These are phyloP conservation scores for Globisporangium polare DNA, from an alignment of 352 stramenopile genomes.

Conservation along the genomic window DNA sequence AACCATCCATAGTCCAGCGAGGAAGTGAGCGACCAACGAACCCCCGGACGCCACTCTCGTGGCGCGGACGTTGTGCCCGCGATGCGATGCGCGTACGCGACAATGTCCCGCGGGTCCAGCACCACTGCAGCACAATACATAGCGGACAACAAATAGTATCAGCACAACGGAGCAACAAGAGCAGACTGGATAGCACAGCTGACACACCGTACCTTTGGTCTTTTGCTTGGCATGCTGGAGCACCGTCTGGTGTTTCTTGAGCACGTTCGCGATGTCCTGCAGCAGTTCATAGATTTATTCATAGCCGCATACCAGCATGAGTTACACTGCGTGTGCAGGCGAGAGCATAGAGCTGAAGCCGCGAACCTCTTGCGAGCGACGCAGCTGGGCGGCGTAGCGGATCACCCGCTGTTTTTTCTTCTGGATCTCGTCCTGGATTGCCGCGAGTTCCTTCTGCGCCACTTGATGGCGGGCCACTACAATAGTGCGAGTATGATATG, in stretches of 20 bases:
- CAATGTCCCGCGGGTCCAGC: conserved; percentile 60
- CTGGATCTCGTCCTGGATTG: conserved; percentile 52
- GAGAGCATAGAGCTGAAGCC: not conserved
- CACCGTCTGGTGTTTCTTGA: conserved; percentile 63
- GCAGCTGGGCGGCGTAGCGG: conserved; percentile 61
- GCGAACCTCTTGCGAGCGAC: conserved; percentile 46
- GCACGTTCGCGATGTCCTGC: conserved; percentile 53
- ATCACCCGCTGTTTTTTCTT: conserved; percentile 70
- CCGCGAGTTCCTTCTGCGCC: conserved; percentile 64
- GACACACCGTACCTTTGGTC: conserved; percentile 31
- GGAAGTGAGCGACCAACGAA: conserved; percentile 20
- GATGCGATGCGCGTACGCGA: conserved; percentile 82
- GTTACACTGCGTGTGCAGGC: no score
- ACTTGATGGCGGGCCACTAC: conserved; percentile 67
- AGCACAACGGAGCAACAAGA: not conserved
- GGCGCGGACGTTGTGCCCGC: conserved; percentile 70
- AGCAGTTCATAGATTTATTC: no score
- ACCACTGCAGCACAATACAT: conserved; percentile 32
- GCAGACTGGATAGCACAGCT: not conserved
- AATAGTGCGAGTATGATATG: not conserved
- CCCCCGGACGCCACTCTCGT: conserved; percentile 70
- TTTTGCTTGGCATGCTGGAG: conserved; percentile 56
- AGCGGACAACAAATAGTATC: not conserved
- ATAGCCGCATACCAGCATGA: no score
- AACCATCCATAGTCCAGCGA: no score